A percentile compares a stretch with the other conserved stretches of the same genome.
These are phyloP conservation scores for Trapa incisa DNA, from an alignment of 345 rosid species.

Conservation along the genomic window DNA sequence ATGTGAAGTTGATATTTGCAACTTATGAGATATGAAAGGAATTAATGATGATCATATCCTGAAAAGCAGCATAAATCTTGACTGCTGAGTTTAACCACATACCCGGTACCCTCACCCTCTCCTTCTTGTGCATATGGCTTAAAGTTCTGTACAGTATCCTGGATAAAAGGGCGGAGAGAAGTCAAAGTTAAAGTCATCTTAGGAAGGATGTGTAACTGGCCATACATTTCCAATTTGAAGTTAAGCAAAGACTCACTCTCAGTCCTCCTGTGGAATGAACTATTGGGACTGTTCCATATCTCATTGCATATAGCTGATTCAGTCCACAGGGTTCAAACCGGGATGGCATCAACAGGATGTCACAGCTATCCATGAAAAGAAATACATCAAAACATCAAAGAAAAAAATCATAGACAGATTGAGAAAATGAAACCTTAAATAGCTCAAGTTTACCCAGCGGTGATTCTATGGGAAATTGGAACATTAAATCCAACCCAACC, in stretches of 20 bases:
- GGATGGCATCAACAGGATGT: conserved; percentile 94
- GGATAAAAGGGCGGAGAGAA: conserved; percentile 15
- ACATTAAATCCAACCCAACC: conserved; percentile 98
- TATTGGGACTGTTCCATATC: conserved; percentile 89
- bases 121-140: conserved; percentile 64
- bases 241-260: conserved; percentile 39
- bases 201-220: not conserved
- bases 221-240: not conserved
- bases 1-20: not conserved
- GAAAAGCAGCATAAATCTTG: not conserved
- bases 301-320: conserved; percentile 93
- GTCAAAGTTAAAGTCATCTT: conserved; percentile 5
- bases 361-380: conserved; percentile 47
- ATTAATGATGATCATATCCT: not conserved
- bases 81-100: conserved; percentile 14
- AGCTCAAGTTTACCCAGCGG: conserved; percentile 63
- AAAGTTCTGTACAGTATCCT: conserved; percentile 87
- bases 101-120: conserved; percentile 69
- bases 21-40: not conserved
- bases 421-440: not conserved
- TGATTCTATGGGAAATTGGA: conserved; percentile 83
- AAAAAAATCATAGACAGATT: not conserved
- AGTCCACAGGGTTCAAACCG: conserved; percentile 95
- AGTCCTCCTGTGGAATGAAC: conserved; percentile 87
- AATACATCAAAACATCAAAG: not conserved